phyloP scores from a whole-genome alignment of 2,329 filamentous ascomycete genomes.

The Colletotrichum euphorbiae region DNA sequence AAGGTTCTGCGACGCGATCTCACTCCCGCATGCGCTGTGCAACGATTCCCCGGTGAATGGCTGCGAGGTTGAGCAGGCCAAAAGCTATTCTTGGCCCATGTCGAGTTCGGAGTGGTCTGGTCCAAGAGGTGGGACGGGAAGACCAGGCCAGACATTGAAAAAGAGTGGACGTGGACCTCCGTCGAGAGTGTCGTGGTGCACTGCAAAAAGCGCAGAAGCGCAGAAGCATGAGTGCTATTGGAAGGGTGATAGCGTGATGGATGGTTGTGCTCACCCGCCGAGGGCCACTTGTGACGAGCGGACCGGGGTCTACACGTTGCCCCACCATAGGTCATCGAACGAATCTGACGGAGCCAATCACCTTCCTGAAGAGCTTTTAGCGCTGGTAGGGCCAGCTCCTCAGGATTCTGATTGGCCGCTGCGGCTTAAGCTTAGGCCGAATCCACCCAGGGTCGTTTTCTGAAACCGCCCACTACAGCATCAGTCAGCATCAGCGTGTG shows the following conservation, averaged over 20 bases:
- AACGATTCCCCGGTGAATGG: slow-evolving; percentile 33
- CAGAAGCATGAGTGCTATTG: neutral
- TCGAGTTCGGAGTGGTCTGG: slow-evolving; percentile 12
- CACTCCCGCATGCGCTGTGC: slow-evolving; percentile 37
- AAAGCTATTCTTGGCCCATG: slow-evolving; percentile 37
- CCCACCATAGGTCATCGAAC: slow-evolving; percentile 19
- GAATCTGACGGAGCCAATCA: slow-evolving; percentile 46
- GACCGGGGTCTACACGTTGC: neutral
- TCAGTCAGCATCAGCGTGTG: slow-evolving; percentile 23
- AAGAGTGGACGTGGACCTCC: too few species aligned
- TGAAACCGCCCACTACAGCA: slow-evolving; percentile 41
- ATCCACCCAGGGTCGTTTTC: slow-evolving; percentile 46
- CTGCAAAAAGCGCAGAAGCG: too few species aligned
- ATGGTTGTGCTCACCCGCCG: neutral
- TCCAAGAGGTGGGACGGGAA: slow-evolving; percentile 35
- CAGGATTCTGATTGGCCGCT: slow-evolving; percentile 50
- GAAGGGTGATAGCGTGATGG: neutral
- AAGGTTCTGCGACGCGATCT: slow-evolving; percentile 40
- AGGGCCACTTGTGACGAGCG: slow-evolving; percentile 12
- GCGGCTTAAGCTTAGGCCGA: slow-evolving; percentile 49
- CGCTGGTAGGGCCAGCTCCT: slow-evolving; percentile 46
- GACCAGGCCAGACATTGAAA: slow-evolving; percentile 30
- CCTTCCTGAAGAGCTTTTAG: slow-evolving; percentile 41
- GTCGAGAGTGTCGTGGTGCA: too few species aligned
- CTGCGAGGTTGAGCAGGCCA: slow-evolving; percentile 20